A percentile compares a stretch with the other conserved stretches of the same genome.
These are phyloP conservation scores for Kazachstania viticola DNA, from an alignment of 805 yeast species.

Conservation along the genomic window DNA sequence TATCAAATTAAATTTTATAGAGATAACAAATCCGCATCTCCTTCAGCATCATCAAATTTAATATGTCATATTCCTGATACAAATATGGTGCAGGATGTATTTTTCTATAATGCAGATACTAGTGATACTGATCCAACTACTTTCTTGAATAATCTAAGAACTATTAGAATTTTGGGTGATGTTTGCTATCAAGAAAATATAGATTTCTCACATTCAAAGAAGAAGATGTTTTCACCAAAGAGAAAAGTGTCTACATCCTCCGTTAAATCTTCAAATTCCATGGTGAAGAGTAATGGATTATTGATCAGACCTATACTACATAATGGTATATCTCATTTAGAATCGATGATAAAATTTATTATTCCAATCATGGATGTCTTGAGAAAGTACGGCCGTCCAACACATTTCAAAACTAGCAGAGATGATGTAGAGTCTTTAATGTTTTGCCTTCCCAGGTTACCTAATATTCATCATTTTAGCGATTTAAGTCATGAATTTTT, in stretches of 20 bases:
- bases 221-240: constrained; percentile 10
- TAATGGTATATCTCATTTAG: constrained; percentile 54
- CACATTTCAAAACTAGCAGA: constrained; percentile 43
- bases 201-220: constrained; percentile 1
- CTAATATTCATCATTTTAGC: constrained; percentile 40
- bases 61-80: constrained; percentile 22
- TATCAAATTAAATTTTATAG: constrained; percentile 21
- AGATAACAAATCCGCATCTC: constrained; percentile 16
- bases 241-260: constrained; percentile 6
- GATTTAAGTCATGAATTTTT: neutral
- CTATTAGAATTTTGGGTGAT: constrained; percentile 16
- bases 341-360: constrained; percentile 54
- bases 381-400: constrained; percentile 64
- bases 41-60: constrained; percentile 15
- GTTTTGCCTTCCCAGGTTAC: constrained; percentile 64
- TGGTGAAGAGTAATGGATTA: constrained; percentile 19
- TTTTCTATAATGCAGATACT: constrained; percentile 12
- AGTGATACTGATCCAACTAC: constrained; percentile 1
- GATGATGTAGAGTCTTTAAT: constrained; percentile 41
- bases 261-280: constrained; percentile 2
- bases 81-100: constrained; percentile 20
- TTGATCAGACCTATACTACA: constrained; percentile 54
- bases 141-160: constrained; percentile 8
- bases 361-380: constrained; percentile 58
- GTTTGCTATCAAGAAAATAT: constrained; percentile 6